Percentiles rank a stretch among this genome's conserved stretches.
Conservation (phyloP, 2,329 filamentous ascomycete genomes). For the Epichloe uncinata region DNA sequence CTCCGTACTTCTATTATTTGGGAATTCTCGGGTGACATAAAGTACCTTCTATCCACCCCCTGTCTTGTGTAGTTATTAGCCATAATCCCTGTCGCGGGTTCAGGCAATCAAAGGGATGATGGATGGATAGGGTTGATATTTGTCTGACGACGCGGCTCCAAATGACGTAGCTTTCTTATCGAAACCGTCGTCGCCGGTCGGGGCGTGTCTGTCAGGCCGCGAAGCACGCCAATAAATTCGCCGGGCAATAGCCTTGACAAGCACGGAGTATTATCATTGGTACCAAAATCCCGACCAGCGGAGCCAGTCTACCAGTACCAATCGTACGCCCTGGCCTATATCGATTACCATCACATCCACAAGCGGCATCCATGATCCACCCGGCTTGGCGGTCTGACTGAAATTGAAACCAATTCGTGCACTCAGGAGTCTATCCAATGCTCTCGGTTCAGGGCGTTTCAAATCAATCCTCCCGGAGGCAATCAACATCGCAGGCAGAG, state of each 20-base stretch:
- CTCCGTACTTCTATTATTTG: too few species aligned
- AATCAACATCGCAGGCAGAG: background rate
- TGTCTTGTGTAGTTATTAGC: too few species aligned
- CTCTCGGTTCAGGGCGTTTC: background rate
- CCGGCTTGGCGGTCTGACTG: background rate
- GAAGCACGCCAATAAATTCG: background rate
- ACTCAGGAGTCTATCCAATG: background rate
- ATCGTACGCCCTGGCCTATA: background rate
- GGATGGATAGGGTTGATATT: too few species aligned
- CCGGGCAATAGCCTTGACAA: background rate
- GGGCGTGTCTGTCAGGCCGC: background rate
- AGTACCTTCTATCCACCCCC: too few species aligned
- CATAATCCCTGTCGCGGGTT: too few species aligned
- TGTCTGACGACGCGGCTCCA: too few species aligned
- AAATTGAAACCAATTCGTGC: background rate
- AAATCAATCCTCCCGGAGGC: background rate
- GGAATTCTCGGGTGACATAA: too few species aligned
- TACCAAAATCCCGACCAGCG: conserved; percentile 1
- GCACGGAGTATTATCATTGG: background rate
- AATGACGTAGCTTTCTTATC: too few species aligned
- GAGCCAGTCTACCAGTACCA: background rate
- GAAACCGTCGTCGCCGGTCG: too few species aligned
- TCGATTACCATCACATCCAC: conserved; percentile 1
- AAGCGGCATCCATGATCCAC: conserved; percentile 1
- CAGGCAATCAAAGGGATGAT: too few species aligned